Conservation (phyloP, 306 rosid species). For the Sphenostylis stenocarpa region DNA sequence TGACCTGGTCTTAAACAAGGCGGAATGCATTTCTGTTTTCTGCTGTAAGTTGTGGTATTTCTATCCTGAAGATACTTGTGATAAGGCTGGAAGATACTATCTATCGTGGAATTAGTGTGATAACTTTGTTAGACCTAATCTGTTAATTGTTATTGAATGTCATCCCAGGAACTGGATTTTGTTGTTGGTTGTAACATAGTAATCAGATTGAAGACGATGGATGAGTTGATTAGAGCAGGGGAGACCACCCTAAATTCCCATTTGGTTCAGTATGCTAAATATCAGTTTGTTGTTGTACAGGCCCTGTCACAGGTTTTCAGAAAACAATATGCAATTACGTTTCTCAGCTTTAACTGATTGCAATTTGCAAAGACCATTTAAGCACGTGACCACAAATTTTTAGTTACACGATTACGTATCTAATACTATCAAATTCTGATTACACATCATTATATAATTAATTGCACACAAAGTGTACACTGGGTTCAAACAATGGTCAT, state of each 20-base stretch:
- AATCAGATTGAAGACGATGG: conserved; percentile 7
- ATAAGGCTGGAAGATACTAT: background rate
- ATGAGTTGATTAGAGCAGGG: conserved; percentile 19
- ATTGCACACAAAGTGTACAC: background rate
- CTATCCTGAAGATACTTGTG: conserved; percentile 16
- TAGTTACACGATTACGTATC: conserved; percentile 25
- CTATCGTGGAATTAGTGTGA: conserved; percentile 29
- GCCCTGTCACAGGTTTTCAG: conserved; percentile 16
- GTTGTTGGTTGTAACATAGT: conserved; percentile 24
- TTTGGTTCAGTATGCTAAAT: conserved; percentile 8
- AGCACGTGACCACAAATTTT: conserved; percentile 14
- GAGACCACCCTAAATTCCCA: conserved; percentile 18
- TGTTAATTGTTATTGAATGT: conserved; percentile 32
- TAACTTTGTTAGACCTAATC: conserved; percentile 33
- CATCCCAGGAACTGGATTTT: conserved; percentile 17
- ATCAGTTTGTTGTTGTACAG: conserved; percentile 28
- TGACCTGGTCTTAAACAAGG: background rate
- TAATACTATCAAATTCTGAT: conserved; percentile 8
- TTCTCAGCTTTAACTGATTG: conserved; percentile 10
- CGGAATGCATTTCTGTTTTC: conserved; percentile 15
- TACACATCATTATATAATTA: background rate
- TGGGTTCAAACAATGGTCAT: background rate
- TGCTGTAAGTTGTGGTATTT: conserved; percentile 8
- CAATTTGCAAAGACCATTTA: conserved; percentile 27
- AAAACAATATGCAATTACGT: conserved; percentile 1